Conservation (phyloP, 768 basidiomycete species). For the Boletellus ananas region DNA sequence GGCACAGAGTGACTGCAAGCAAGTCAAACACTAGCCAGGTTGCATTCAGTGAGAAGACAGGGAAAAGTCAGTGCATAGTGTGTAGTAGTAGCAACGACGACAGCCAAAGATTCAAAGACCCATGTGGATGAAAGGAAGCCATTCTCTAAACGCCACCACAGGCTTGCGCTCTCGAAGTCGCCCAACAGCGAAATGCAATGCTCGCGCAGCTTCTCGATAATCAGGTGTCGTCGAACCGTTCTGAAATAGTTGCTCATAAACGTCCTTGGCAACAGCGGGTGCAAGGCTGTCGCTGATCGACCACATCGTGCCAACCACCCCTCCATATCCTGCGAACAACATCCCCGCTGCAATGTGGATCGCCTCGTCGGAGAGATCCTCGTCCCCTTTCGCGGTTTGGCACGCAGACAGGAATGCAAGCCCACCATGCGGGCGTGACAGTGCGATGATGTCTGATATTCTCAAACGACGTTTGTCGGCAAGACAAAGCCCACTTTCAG, state of each 20-base stretch:
- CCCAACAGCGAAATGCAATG: too few species aligned
- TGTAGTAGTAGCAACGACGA: too few species aligned
- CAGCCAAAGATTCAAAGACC: too few species aligned
- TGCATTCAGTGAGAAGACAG: too few species aligned
- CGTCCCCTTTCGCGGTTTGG: conserved; percentile 26
- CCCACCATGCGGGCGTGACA: conserved; percentile 12
- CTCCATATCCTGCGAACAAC: conserved; percentile 7
- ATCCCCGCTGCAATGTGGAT: background rate
- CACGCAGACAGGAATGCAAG: conserved; percentile 46
- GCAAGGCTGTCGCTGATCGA: conserved; percentile 36
- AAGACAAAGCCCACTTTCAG: background rate
- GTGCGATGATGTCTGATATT: background rate
- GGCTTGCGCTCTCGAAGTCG: too few species aligned
- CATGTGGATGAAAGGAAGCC: too few species aligned
- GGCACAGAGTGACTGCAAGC: too few species aligned
- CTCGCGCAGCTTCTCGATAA: too few species aligned
- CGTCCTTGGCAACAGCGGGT: conserved; percentile 28
- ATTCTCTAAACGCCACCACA: too few species aligned
- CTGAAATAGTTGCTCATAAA: conserved; percentile 27
- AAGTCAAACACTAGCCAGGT: too few species aligned
- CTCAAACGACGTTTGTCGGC: background rate
- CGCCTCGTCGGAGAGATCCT: background rate
- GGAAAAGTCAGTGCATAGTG: too few species aligned
- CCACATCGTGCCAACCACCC: conserved; percentile 43
- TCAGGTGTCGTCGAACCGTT: background rate